phyloP scores from a whole-genome alignment of 78 protist species.

The Dictyostelium capitatum region DNA sequence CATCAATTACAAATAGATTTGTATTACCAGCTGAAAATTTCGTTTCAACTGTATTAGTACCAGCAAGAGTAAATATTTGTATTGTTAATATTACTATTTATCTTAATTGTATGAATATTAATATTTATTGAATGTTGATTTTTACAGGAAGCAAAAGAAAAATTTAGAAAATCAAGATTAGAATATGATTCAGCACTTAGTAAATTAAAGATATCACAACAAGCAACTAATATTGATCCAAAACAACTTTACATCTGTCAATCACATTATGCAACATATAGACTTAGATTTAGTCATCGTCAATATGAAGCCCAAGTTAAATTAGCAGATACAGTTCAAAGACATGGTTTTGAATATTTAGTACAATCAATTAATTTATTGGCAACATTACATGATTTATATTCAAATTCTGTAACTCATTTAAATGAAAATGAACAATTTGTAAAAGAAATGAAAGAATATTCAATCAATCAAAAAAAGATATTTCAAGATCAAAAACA shows the following conservation, averaged over 20 bases:
- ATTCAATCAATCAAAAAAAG: constrained; percentile 18
- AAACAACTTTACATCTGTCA: constrained; percentile 29
- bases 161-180: constrained; percentile 22
- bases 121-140: too few species aligned
- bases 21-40: constrained; percentile 62
- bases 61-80: constrained; percentile 39
- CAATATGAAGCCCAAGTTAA: constrained; percentile 27
- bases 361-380: constrained; percentile 63
- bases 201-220: constrained; percentile 30
- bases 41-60: not conserved
- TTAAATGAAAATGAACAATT: constrained; percentile 20
- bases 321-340: constrained; percentile 46
- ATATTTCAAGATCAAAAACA: constrained; percentile 3
- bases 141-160: constrained; percentile 32
- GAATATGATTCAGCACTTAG: constrained; percentile 53
- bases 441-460: constrained; percentile 37
- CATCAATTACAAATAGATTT: constrained; percentile 53
- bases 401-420: constrained; percentile 10
- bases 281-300: constrained; percentile 7
- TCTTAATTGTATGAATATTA: too few species aligned
- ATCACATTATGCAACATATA: constrained; percentile 39
- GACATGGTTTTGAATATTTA: constrained; percentile 66
- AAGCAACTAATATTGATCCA: constrained; percentile 23
- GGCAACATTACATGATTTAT: constrained; percentile 52
- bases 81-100: too few species aligned